These are phyloP conservation scores for Lenwebbia sp. DNA, from an alignment of 345 rosid species.

Conservation along the genomic window DNA sequence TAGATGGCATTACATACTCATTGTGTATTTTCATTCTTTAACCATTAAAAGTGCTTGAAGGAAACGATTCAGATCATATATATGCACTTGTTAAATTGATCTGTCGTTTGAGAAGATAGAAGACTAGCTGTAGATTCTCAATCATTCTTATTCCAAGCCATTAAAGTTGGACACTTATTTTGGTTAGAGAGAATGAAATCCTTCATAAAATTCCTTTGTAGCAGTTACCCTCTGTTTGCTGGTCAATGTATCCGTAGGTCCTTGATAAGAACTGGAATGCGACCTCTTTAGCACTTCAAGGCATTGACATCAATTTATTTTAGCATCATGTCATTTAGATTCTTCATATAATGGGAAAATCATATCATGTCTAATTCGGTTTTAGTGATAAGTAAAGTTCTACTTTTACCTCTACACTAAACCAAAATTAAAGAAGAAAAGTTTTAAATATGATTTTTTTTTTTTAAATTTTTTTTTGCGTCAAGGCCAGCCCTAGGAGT, in stretches of 20 bases:
- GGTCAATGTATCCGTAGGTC: background rate
- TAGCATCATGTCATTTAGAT: background rate
- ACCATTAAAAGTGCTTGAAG: background rate
- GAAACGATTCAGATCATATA: background rate
- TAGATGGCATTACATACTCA: background rate
- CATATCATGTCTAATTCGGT: background rate
- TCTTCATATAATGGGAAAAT: background rate
- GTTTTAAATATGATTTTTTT: background rate
- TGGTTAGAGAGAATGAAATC: background rate
- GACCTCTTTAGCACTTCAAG: background rate
- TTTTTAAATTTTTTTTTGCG: background rate
- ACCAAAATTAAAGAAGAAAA: background rate
- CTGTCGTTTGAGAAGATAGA: background rate
- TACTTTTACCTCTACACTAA: background rate
- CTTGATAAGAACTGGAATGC: background rate
- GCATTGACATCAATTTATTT: background rate
- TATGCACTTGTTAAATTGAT: background rate
- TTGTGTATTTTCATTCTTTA: background rate
- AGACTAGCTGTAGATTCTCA: background rate
- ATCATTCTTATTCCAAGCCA: background rate
- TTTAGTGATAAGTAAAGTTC: background rate
- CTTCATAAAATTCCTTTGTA: background rate
- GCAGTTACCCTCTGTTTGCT: background rate
- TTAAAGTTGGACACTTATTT: background rate
- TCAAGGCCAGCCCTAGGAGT: background rate